Percentiles rank a stretch among this genome's conserved stretches.
phyloP scores from a whole-genome alignment of 306 rosid species.

The Pueraria montana region DNA sequence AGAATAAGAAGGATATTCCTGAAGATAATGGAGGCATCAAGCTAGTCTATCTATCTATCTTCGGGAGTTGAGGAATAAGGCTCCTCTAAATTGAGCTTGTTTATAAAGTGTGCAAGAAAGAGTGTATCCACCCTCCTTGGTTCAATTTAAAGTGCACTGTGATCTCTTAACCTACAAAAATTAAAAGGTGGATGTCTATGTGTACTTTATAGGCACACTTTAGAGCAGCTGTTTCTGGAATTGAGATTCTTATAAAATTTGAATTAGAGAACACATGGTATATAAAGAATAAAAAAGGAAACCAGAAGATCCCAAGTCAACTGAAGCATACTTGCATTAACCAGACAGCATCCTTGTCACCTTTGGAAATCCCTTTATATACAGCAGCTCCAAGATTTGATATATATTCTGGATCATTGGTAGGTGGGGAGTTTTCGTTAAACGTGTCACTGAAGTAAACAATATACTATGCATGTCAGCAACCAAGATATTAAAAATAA shows the following conservation, averaged over 20 bases:
- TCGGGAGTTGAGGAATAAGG: not conserved
- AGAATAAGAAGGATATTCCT: not conserved
- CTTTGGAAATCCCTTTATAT: slow-evolving; percentile 86
- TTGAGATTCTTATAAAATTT: slow-evolving; percentile 29
- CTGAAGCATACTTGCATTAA: slow-evolving; percentile 90
- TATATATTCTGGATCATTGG: slow-evolving; percentile 77
- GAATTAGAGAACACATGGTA: not conserved
- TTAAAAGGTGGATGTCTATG: not conserved
- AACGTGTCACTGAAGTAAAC: slow-evolving; percentile 84
- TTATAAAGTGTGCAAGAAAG: not conserved
- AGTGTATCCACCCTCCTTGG: not conserved
- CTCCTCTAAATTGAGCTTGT: not conserved
- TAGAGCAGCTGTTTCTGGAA: slow-evolving; percentile 5
- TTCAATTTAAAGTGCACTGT: not conserved
- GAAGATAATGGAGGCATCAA: slow-evolving; percentile 4
- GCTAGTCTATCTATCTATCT: slow-evolving; percentile 18
- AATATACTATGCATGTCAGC: slow-evolving; percentile 38
- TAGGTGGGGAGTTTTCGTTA: slow-evolving; percentile 95
- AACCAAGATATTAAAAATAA: slow-evolving; percentile 23
- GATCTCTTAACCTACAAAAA: not conserved
- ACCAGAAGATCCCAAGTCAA: slow-evolving; percentile 37
- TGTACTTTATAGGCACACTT: not conserved
- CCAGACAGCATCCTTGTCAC: slow-evolving; percentile 96
- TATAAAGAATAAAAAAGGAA: slow-evolving; percentile 18
- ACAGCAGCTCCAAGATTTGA: slow-evolving; percentile 93